Conservation (phyloP, 768 basidiomycete genomes). For the Leccinum incarnatum region DNA sequence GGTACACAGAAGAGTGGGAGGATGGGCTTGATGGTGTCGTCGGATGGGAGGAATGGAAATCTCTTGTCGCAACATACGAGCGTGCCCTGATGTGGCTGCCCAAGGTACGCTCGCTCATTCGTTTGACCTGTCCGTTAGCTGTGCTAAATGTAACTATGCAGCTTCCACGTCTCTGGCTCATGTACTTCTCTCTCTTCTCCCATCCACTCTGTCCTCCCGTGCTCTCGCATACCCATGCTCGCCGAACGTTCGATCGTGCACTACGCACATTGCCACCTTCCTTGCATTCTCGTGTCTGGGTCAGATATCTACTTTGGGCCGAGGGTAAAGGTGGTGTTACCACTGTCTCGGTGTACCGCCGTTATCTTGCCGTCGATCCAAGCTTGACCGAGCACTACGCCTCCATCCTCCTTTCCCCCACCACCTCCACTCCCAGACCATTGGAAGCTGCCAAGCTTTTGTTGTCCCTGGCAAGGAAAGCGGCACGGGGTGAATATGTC, state of each 20-base stretch:
- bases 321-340: constrained; percentile 79
- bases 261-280: constrained; percentile 92
- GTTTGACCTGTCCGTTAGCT: not conserved
- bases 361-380: constrained; percentile 83
- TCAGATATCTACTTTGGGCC: constrained; percentile 89
- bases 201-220: constrained; percentile 86
- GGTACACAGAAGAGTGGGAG: constrained; percentile 82
- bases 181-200: constrained; percentile 86
- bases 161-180: constrained; percentile 93
- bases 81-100: constrained; percentile 94
- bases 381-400: constrained; percentile 79
- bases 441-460: constrained; percentile 93
- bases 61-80: constrained; percentile 84
- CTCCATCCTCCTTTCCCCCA: constrained; percentile 57
- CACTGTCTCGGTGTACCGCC: constrained; percentile 78
- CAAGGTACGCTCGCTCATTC: constrained; percentile 50
- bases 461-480: constrained; percentile 78
- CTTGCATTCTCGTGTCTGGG: constrained; percentile 89
- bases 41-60: constrained; percentile 97
- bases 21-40: constrained; percentile 81
- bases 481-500: constrained; percentile 75
- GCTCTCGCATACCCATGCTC: constrained; percentile 85
- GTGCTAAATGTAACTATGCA: constrained; percentile 31
- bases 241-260: constrained; percentile 91
- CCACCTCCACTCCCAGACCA: constrained; percentile 66